These are phyloP conservation scores for Candida montana DNA, from an alignment of 805 yeast genomes.

Conservation along the genomic window DNA sequence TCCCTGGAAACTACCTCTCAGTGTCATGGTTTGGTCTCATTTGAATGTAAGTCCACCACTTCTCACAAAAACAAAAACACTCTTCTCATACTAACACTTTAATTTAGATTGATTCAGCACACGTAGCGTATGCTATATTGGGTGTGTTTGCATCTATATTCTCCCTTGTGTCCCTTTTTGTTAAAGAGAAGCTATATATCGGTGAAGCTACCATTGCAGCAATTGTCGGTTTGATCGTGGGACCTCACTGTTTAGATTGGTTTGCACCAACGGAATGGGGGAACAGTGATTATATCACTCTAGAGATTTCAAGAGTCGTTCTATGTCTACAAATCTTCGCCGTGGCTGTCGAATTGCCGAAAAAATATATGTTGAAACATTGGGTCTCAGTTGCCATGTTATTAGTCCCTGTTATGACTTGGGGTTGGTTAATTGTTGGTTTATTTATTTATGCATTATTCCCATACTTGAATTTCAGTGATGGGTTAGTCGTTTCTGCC, in stretches of 20 bases:
- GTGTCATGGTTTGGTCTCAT: constrained; percentile 13
- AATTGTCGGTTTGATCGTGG: constrained; percentile 78
- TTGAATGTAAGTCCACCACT: constrained; percentile 3
- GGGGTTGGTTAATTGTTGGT: constrained; percentile 83
- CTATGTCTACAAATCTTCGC: constrained; percentile 88
- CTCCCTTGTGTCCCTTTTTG: constrained; percentile 72
- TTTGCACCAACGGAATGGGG: constrained; percentile 84
- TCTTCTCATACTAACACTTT: not conserved
- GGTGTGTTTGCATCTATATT: constrained; percentile 80
- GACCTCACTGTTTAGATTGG: constrained; percentile 84
- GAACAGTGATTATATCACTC: constrained; percentile 71
- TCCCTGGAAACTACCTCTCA: no score
- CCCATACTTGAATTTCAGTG: constrained; percentile 66
- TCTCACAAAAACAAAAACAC: not conserved
- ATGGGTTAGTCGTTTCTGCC: constrained; percentile 70
- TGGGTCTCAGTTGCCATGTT: constrained; percentile 72
- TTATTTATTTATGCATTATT: constrained; percentile 73
- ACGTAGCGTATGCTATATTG: constrained; percentile 80
- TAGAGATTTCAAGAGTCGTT: constrained; percentile 79
- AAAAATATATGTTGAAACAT: constrained; percentile 80
- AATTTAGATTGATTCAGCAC: constrained; percentile 52
- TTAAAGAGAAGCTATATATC: constrained; percentile 77
- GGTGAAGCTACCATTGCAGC: constrained; percentile 93
- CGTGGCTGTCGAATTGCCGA: constrained; percentile 89
- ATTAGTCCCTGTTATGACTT: constrained; percentile 82